Base-by-base conservation (phyloP, 2,329 filamentous ascomycete species). In the Aaosphaeria arxii region DNA sequence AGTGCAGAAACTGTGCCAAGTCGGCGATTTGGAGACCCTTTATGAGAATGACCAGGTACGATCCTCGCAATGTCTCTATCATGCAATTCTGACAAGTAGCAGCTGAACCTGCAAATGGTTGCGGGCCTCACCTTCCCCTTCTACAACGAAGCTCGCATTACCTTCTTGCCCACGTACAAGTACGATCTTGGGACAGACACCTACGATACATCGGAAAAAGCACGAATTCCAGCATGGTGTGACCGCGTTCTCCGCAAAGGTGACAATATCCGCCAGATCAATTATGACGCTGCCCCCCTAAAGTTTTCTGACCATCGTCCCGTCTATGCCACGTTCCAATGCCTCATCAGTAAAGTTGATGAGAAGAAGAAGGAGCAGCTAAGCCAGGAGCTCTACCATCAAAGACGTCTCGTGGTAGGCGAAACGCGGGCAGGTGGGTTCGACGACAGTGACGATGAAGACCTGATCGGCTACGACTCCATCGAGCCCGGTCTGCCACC, bases 31-130 rank as follows among this genome's bases (percentile, higher is more conserved):
- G 7, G 88, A 87, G 47, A 85, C 80, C 13, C 73, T 97, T 43
- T 95, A 96, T 65, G 88, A 94, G 52, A 95, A 96, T 61, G 92
- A 97, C 63, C 91, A 96, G 77, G 83, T 86, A 72, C 48, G 67
- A 24, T 24, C 2, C 17, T 24, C 17, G 17, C 17, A 24, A 30
- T 46, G 33, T 40, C n/a, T n/a, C 9, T 17, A 49, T 4, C 11
- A 24, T 39, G 9, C 42, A 41, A 13, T 30, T 48, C 69, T 68
- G 57, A 36, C 73, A 43, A 49, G 45, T 40, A 55, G 36, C 53
- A 89, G 84, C 80, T 99, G 48, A 96, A 97, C 66, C 76, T 97
- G 6, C 91, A 97, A 76, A 99, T 97, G 94, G 86, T 96, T 43
- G 88, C 89, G 46, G 94, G 92, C 0, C 78, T 91, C 40, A 86